phyloP scores from a whole-genome alignment of 1,284 basidiomycete genomes.

The Wolfiporia cocos region DNA sequence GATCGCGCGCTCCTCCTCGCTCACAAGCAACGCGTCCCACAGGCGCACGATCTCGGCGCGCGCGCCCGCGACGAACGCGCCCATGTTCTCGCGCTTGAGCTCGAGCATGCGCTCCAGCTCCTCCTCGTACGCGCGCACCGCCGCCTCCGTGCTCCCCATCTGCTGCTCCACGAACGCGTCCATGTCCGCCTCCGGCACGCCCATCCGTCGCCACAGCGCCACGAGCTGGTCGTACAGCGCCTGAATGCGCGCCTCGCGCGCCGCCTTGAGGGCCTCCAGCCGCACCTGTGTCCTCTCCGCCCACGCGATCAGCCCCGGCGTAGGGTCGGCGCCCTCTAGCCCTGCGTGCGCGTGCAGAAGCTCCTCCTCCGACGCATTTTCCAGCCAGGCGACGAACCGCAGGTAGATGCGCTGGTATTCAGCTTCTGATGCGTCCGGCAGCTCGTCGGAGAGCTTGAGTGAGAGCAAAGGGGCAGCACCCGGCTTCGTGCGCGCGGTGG shows the following conservation, averaged over 20 bases:
- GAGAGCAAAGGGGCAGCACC: conserved; percentile 21
- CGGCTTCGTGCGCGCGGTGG: conserved; percentile 20
- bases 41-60: conserved; percentile 76
- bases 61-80: conserved; percentile 79
- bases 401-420: conserved; percentile 57
- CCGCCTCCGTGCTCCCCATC: conserved; percentile 71
- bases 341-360: conserved; percentile 36
- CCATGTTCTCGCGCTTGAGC: conserved; percentile 85
- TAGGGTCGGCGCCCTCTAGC: conserved; percentile 60
- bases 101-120: conserved; percentile 90
- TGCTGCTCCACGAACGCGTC: conserved; percentile 78
- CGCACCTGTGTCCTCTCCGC: conserved; percentile 47
- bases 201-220: conserved; percentile 74
- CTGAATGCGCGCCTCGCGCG: conserved; percentile 74
- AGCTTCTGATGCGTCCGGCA: conserved; percentile 26
- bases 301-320: conserved; percentile 57
- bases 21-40: conserved; percentile 86
- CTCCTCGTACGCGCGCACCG: conserved; percentile 76
- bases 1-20: conserved; percentile 76
- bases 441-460: conserved; percentile 13
- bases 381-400: conserved; percentile 53
- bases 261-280: conserved; percentile 64
- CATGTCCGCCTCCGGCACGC: conserved; percentile 67
- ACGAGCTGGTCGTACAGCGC: conserved; percentile 84
- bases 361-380: conserved; percentile 51